phyloP scores from a whole-genome alignment of 1,139 yeast species.

The Kodamaea arcana region DNA sequence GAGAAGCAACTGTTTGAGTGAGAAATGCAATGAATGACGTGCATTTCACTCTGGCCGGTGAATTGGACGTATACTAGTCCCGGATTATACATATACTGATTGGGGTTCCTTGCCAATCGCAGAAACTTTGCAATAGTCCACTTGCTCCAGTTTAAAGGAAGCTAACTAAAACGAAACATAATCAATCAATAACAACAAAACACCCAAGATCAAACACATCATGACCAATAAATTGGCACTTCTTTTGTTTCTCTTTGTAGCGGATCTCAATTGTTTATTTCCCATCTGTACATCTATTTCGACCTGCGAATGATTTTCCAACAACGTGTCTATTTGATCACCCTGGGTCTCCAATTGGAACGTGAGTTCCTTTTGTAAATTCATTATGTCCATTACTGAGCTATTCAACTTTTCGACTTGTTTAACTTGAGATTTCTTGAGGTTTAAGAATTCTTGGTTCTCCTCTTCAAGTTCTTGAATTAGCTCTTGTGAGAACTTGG shows the following conservation, averaged over 20 bases:
- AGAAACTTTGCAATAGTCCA: no score
- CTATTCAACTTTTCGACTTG: constrained; percentile 69
- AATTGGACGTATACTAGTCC: not conserved
- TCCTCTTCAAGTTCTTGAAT: constrained; percentile 67
- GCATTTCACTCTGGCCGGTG: no score
- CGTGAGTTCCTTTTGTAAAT: constrained; percentile 72
- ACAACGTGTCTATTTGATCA: constrained; percentile 61
- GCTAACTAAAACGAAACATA: constrained; percentile 48
- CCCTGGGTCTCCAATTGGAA: constrained; percentile 74
- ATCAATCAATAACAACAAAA: constrained; percentile 62
- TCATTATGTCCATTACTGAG: constrained; percentile 75
- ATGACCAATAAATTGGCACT: constrained; percentile 66
- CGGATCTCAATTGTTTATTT: constrained; percentile 66
- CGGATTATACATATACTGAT: no score
- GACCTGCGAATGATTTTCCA: constrained; percentile 70
- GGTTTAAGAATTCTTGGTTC: constrained; percentile 59
- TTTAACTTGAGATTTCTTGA: constrained; percentile 63
- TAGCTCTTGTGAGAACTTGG: constrained; percentile 53
- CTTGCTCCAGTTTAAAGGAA: constrained; percentile 2
- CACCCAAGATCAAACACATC: constrained; percentile 58
- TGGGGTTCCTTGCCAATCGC: not conserved
- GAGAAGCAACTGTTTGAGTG: no score
- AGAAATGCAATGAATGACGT: no score
- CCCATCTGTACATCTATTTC: constrained; percentile 69
- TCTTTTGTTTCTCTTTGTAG: constrained; percentile 65